Evolutionary conservation across 2,329 filamentous ascomycete species (phyloP).

Genomic region (Scopulariopsis brevicaulis): DNA sequence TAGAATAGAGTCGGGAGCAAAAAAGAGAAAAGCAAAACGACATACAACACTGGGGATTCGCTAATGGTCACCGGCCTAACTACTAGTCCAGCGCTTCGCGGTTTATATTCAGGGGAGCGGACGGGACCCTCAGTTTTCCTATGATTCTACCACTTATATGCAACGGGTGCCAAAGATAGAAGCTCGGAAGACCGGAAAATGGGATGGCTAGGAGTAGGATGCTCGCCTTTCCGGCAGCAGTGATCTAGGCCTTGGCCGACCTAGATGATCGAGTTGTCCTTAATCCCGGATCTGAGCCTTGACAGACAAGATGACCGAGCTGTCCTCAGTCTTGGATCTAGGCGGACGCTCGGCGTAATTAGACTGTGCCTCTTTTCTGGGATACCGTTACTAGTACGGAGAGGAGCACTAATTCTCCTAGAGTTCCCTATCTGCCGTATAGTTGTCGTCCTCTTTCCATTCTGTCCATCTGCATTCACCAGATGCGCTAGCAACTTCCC

Average conservation of each 20-base stretch:
- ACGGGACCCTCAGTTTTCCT: no score
- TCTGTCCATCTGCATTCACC: not conserved
- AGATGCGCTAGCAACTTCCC: not conserved
- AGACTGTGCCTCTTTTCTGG: not conserved
- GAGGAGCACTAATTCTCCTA: not conserved
- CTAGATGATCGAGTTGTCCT: not conserved
- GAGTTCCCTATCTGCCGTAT: not conserved
- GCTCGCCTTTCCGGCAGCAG: not conserved
- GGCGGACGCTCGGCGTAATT: not conserved
- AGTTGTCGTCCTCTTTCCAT: not conserved
- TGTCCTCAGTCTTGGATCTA: not conserved
- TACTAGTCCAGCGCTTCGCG: no score
- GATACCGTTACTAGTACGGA: not conserved
- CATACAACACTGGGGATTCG: no score
- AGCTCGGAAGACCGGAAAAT: not conserved
- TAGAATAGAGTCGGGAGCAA: no score
- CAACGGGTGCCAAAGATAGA: not conserved
- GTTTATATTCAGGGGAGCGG: no score
- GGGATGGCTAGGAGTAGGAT: not conserved
- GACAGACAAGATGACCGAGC: not conserved
- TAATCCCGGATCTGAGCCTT: no score
- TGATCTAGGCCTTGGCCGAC: not conserved
- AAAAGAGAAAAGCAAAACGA: no score
- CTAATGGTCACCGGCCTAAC: no score
- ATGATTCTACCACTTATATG: no score